Conservation (phyloP, 768 basidiomycete genomes). For the Suillus luteus region DNA sequence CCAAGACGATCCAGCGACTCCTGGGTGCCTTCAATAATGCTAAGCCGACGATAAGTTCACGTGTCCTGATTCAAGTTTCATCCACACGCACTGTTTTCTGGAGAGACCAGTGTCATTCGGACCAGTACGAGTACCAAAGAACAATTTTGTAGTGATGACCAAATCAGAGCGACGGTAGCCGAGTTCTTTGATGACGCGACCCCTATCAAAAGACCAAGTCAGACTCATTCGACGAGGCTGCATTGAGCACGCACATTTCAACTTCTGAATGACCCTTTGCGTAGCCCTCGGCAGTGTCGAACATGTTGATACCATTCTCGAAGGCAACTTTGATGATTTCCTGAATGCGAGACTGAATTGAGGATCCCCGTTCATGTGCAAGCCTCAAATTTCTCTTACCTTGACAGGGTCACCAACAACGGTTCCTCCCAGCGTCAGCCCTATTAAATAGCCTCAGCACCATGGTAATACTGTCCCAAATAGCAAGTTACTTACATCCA, state of each 20-base stretch:
- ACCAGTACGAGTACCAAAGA: conserved; percentile 53
- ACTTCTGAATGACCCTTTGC: conserved; percentile 49
- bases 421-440: conserved; percentile 50
- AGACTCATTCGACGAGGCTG: background rate
- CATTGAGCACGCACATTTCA: conserved; percentile 45
- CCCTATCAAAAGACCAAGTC: conserved; percentile 28
- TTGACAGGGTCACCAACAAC: conserved; percentile 56
- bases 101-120: conserved; percentile 44
- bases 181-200: conserved; percentile 56
- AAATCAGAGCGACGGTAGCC: conserved; percentile 51
- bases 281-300: conserved; percentile 50
- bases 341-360: conserved; percentile 18
- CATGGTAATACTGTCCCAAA: background rate
- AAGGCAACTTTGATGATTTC: conserved; percentile 58
- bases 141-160: conserved; percentile 59
- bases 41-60: conserved; percentile 17
- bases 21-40: conserved; percentile 57
- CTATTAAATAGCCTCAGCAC: conserved; percentile 18
- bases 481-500: conserved; percentile 38
- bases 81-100: conserved; percentile 30
- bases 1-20: conserved; percentile 51
- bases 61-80: background rate
- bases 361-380: background rate
- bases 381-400: conserved; percentile 21
- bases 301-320: conserved; percentile 53